A percentile compares a stretch with the other conserved stretches of the same genome.
Conservation (phyloP, 495 filamentous ascomycete genomes). For the Aspergillus panamensis region DNA sequence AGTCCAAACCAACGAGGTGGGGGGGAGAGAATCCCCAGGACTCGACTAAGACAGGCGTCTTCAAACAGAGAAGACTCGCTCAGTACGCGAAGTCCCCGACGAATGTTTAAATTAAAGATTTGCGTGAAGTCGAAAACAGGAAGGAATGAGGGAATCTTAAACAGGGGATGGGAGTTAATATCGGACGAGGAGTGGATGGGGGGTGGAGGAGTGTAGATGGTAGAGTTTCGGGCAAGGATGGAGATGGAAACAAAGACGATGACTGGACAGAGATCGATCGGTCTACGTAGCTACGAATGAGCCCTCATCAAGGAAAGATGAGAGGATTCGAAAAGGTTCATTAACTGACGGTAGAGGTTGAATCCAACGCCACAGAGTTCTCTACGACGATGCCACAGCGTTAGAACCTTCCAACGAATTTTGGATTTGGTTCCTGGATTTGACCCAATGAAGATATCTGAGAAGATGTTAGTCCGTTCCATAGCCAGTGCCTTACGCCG, state of each 20-base stretch:
- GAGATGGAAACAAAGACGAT: constrained; percentile 4
- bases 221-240: constrained; percentile 15
- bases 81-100: background rate
- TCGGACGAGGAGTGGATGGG: background rate
- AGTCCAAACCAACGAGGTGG: constrained; percentile 18
- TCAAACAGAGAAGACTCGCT: constrained; percentile 7
- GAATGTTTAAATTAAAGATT: background rate
- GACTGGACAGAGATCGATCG: background rate
- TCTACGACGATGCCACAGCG: background rate
- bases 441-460: constrained; percentile 3
- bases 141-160: background rate
- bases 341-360: background rate
- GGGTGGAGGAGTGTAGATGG: constrained; percentile 8
- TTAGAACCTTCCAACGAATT: background rate
- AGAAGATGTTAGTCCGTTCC: no score
- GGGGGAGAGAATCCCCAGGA: constrained; percentile 14
- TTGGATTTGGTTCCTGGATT: constrained; percentile 6
- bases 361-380: background rate
- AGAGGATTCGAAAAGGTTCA: background rate
- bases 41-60: constrained; percentile 7
- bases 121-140: background rate
- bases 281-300: background rate
- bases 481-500: background rate
- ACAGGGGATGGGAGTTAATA: background rate
- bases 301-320: background rate